Base-by-base conservation (phyloP, 1,284 basidiomycete species). In the Grifola frondosa region DNA sequence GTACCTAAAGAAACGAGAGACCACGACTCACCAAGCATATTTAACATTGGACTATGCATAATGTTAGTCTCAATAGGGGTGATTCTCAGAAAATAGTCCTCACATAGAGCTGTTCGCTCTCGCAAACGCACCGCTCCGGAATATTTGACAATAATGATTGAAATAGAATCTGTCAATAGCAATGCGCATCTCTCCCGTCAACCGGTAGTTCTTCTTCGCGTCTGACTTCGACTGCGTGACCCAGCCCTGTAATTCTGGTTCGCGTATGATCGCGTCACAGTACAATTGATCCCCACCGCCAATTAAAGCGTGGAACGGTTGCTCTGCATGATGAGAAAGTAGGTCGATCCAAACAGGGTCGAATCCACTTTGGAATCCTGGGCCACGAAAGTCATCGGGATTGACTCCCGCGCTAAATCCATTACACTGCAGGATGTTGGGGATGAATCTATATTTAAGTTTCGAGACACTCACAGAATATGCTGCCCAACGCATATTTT, bases 331-430 rank as follows among this genome's bases (percentile, higher is more conserved):
- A 54, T 88, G 84, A 30, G 77, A 69, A 22, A 99, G 76, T 30
- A 98, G 66, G 65, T 99, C 95, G 53, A 85, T 77, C 96, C 96
- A 99, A 8, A 98, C 81, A 9, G 90, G 91, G 63, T 94, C 91
- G 59, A 89, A 93, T 0, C 91, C 87, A 40, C 69, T 81, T 49
- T 76, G 78, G 62, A 81, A 91, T 0, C 87, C 81, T 19, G 85
- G 79, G 33, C 88, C 78, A 48, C 77, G 74, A 66, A 90, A 90
- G 44, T 88, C 84, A 52, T 89, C 87, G 41, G 80, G 78, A 56
- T 90, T 89, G 16, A 90, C 75, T 28, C 88, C 88, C 10, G 86
- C 73, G 37, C 84, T 87, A 60, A 91, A 91, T 0, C 89, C 88
- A 51, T 91, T 91, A 57, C 88, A 91, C 81, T 89, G 34, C 5